Evolutionary conservation across 1,139 yeast species (phyloP).

Genomic region (Protomyces inundatus): DNA sequence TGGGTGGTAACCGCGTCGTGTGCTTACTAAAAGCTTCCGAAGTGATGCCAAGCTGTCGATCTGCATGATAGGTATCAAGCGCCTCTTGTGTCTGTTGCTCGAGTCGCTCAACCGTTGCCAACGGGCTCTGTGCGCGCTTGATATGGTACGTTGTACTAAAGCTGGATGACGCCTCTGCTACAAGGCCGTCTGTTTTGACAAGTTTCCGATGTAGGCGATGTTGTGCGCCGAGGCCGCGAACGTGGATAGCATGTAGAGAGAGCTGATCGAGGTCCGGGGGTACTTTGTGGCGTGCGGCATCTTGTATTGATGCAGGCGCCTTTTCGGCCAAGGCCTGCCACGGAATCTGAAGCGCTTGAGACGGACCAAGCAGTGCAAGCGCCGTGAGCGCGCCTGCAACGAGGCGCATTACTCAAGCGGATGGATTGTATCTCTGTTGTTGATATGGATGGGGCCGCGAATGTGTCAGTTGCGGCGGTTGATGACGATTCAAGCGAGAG

Average conservation of each 20-base stretch:
- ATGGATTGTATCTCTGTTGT: no score
- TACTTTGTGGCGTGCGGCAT: background rate
- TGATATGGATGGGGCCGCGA: no score
- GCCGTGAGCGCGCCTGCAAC: no score
- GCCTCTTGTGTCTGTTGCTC: background rate
- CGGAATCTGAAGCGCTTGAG: background rate
- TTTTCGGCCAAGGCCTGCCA: background rate
- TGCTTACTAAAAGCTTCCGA: background rate
- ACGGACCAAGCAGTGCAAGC: background rate
- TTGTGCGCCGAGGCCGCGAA: constrained; percentile 9
- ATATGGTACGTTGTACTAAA: background rate
- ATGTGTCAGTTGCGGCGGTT: no score
- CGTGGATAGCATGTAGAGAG: background rate
- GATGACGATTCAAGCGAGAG: no score
- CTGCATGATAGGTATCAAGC: background rate
- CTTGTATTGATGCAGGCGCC: background rate
- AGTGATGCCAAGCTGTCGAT: background rate
- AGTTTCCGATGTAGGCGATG: constrained; percentile 14
- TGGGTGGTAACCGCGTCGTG: background rate
- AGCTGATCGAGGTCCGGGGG: background rate
- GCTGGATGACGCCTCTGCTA: background rate
- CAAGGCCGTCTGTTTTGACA: background rate
- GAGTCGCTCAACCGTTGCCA: background rate
- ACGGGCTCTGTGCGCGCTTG: background rate
- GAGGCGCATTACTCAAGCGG: no score